Base-by-base conservation (phyloP, 108 stramenopile species). In the Asterionellopsis glacialis region DNA sequence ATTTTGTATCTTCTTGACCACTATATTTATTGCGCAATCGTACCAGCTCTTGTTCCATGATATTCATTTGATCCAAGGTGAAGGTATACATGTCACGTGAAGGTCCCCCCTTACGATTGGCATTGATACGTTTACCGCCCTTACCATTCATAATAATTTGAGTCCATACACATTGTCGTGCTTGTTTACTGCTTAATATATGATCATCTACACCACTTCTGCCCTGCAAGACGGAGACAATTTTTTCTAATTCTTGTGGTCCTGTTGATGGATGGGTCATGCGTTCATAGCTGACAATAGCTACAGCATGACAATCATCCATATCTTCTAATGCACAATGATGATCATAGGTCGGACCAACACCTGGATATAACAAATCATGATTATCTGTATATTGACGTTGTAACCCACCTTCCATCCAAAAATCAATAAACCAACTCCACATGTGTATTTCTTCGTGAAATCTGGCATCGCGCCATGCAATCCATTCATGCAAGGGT, bases 331-430 rank as follows among this genome's bases (percentile, higher is more conserved):
- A 21, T 1, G 21, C 21, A 21, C 47, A 48, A 48, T 48, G 47
- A 21, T 16, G 21, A 21, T 48, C 47, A 21, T 48, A 48, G 47
- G 19, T 48, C 2, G 47, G 47, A 7, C 47, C 19, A 2, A 21
- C 2, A 1, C 9, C 47, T 19, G 16, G 19, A 21, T 19, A 21
- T 9, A 48, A 19, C 21, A 48, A 48, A 48, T 16, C 21, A 21
- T 16, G 47, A 21, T 48, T 21, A 7, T 5, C 47, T 4, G 1
- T 9, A 9, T 48, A 48, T 21, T 48, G 47, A 21, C 47, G 47
- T 23, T 54, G 53, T 7, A 41, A 5, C 6, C 57, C 57, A 58
- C 41, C 22, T 42, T 58, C 41, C 57, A 58, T 58, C 41, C 41
- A 58, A 43, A 42, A 58, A 23, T 58, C 57, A 42, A 58, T 39